Evolutionary conservation across 192 early-diverging fungal species (phyloP), one percentile per base, ranked within the genome.

Genomic region (Chytriomyces confervae): DNA sequence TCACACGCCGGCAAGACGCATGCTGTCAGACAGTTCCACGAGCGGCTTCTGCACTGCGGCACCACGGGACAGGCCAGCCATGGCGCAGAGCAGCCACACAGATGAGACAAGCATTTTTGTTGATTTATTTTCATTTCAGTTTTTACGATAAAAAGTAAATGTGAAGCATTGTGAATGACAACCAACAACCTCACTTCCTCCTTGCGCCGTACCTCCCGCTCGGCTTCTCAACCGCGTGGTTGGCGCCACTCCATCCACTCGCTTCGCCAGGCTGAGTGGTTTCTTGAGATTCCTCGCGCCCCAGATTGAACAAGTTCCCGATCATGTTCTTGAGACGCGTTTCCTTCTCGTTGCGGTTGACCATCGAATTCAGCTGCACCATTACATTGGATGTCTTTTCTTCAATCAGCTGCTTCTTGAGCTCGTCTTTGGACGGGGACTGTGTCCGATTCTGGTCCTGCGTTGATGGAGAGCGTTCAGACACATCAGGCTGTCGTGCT

Each of bases 321-420:
- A 74, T n/a, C 53, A 74, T 74, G 61, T 49, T 74, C 46, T 74
- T 74, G 24, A 74, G 44, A 8, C 72, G 53, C 11, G 61, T 61
- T 18, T 60, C 72, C 62, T 62, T 74, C 18, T 61, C 61, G 44
- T 23, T 60, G 61, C 61, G 72, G 46, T 74, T 74, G 8, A 74
- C 72, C 44, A 68, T 9, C 13, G 5, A 47, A 48, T 68, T 70
- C 50, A 70, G 27, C 9, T 70, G 69, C 10, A 13, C 24, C 72
- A 74, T 74, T 8, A 74, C 45, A 29, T 8, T 74, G 7, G 61
- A 9, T 20, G 62, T 62, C 72, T 49, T 29, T 24, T 74, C 72
- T 46, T 45, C 57, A 61, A 63, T 63, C 72, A 74, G 36, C 24
- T 74, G 72, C 61, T 45, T n/a, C 44, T 63, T 61, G 16, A 74